phyloP scores from a whole-genome alignment of 2,329 filamentous ascomycete species.

The Diaporthe humulicola region DNA sequence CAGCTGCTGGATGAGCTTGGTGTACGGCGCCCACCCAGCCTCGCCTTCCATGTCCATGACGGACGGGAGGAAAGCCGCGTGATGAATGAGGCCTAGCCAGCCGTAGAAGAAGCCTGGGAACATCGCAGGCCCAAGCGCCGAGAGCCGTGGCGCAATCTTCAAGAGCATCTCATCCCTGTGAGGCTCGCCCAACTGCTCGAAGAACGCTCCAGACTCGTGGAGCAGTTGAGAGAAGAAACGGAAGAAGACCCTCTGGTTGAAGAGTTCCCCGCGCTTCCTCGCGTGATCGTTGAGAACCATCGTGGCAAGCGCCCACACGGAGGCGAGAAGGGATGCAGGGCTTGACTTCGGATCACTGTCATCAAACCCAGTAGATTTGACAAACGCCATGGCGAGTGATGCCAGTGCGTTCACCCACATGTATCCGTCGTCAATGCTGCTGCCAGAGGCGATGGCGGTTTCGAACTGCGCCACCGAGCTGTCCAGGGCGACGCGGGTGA shows the following conservation, averaged over 20 bases:
- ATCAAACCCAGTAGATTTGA: constrained; percentile 77
- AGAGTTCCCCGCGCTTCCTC: constrained; percentile 81
- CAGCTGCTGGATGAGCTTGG: constrained; percentile 79
- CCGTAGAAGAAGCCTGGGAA: constrained; percentile 87
- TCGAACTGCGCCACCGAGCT: constrained; percentile 84
- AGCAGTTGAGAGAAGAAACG: constrained; percentile 87
- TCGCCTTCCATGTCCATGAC: constrained; percentile 78
- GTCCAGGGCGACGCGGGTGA: constrained; percentile 86
- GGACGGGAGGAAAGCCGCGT: constrained; percentile 85
- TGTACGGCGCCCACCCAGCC: constrained; percentile 82
- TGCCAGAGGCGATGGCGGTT: constrained; percentile 72
- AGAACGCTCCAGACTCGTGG: constrained; percentile 75
- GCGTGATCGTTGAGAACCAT: constrained; percentile 90
- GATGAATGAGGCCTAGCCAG: constrained; percentile 86
- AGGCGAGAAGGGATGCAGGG: constrained; percentile 81
- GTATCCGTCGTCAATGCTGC: constrained; percentile 69
- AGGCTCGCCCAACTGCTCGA: constrained; percentile 69
- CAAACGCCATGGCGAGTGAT: constrained; percentile 81
- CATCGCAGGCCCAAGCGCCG: constrained; percentile 80
- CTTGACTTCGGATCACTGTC: constrained; percentile 70
- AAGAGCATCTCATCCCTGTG: constrained; percentile 79
- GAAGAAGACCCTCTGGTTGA: constrained; percentile 93
- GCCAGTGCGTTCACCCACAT: constrained; percentile 83
- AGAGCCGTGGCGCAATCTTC: constrained; percentile 78
- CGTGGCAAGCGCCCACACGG: constrained; percentile 81